Conservation (phyloP, 805 yeast genomes). For the Kodamaea fukazawae region DNA sequence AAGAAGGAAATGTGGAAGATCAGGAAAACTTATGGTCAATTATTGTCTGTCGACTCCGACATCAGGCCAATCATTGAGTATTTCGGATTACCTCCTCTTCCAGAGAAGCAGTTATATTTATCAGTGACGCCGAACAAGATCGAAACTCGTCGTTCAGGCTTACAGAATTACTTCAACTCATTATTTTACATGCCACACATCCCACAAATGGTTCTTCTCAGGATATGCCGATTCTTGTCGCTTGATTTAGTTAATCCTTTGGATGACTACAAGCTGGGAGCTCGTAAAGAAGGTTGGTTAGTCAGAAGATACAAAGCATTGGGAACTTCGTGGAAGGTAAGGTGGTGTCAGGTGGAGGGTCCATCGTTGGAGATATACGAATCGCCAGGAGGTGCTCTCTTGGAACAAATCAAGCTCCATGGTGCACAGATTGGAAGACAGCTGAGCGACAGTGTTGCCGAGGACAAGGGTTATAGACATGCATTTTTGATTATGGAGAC, state of each 20-base stretch:
- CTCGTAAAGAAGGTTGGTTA: slow-evolving; percentile 61
- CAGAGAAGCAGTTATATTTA: slow-evolving; percentile 58
- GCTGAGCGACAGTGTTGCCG: slow-evolving; percentile 38
- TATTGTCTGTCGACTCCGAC: slow-evolving; percentile 59
- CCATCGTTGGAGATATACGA: slow-evolving; percentile 58
- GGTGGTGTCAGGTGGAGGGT: slow-evolving; percentile 67
- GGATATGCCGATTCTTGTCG: slow-evolving; percentile 64
- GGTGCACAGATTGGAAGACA: slow-evolving; percentile 59
- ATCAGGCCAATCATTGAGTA: slow-evolving; percentile 51
- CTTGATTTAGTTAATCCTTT: slow-evolving; percentile 62
- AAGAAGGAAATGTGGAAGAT: slow-evolving; percentile 74
- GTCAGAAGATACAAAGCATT: slow-evolving; percentile 63
- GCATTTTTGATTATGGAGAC: slow-evolving; percentile 57
- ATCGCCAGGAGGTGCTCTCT: slow-evolving; percentile 48
- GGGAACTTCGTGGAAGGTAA: slow-evolving; percentile 62
- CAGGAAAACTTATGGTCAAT: slow-evolving; percentile 57
- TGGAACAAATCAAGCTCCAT: slow-evolving; percentile 50
- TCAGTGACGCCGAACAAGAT: slow-evolving; percentile 63
- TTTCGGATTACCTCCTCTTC: slow-evolving; percentile 60
- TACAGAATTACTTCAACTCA: slow-evolving; percentile 59
- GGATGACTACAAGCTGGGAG: slow-evolving; percentile 51
- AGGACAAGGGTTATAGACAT: slow-evolving; percentile 52
- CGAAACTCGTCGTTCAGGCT: slow-evolving; percentile 52
- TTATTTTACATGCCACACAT: slow-evolving; percentile 57
- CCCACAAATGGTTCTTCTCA: slow-evolving; percentile 49